These are phyloP conservation scores for Chlamydomonas sphaeroides DNA, from an alignment of 139 green algal species.

Conservation along the genomic window DNA sequence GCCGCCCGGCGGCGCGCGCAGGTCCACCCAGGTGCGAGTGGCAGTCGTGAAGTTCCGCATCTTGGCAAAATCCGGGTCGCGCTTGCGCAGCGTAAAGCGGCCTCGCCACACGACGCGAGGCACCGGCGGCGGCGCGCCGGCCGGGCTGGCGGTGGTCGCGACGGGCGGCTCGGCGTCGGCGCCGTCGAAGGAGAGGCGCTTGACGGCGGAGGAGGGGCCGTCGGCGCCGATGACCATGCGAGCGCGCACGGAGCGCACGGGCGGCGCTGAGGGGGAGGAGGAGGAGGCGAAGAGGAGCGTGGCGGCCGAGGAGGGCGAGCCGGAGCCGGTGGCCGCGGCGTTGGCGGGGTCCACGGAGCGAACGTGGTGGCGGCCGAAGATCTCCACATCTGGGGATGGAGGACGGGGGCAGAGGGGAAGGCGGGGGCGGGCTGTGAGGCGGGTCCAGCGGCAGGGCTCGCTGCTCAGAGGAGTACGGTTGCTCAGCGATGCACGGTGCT, in stretches of 20 bases:
- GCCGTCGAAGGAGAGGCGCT: background rate
- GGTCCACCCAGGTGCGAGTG: slow-evolving; percentile 22
- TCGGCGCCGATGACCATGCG: slow-evolving; percentile 1
- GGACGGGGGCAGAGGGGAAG: too few species aligned
- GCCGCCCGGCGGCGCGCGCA: background rate
- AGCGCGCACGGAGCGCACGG: background rate
- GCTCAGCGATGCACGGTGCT: too few species aligned
- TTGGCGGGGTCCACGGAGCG: background rate
- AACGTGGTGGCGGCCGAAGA: slow-evolving; percentile 24
- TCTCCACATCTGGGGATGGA: slow-evolving; percentile 40
- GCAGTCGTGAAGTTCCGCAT: slow-evolving; percentile 27
- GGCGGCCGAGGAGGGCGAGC: background rate
- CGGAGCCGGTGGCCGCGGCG: too few species aligned
- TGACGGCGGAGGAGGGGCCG: background rate
- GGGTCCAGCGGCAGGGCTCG: too few species aligned
- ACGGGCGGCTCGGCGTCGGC: background rate
- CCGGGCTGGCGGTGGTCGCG: background rate
- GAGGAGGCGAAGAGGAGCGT: slow-evolving; percentile 5
- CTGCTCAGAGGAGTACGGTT: too few species aligned
- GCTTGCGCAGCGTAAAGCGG: slow-evolving; percentile 22
- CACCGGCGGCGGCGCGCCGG: background rate
- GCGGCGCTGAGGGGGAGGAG: background rate
- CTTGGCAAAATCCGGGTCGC: slow-evolving; percentile 14
- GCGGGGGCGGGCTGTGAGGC: too few species aligned
- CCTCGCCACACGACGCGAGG: slow-evolving; percentile 15